Evolutionary conservation across 129 eudicot genomes (phyloP).

Genomic region (Calendula officinalis): DNA sequence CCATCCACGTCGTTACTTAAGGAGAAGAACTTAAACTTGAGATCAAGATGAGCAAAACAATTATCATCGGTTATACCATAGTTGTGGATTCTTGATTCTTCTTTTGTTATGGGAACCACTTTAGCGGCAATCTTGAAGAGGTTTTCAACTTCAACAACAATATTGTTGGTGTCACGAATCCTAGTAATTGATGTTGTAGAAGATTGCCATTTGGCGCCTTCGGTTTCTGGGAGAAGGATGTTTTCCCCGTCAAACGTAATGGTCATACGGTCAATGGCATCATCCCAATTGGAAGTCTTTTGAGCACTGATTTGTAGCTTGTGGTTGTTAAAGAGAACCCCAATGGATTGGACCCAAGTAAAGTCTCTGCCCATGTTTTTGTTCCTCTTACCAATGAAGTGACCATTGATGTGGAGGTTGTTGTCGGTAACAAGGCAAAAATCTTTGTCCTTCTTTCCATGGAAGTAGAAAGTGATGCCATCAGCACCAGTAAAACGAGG

Average conservation of each 20-base stretch:
- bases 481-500: slow-evolving; percentile 81
- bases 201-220: slow-evolving; percentile 53
- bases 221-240: slow-evolving; percentile 33
- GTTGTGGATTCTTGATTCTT: slow-evolving; percentile 59
- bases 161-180: slow-evolving; percentile 40
- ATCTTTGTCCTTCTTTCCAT: slow-evolving; percentile 64
- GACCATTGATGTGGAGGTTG: slow-evolving; percentile 68
- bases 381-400: slow-evolving; percentile 64
- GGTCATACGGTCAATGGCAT: slow-evolving; percentile 48
- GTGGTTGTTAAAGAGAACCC: slow-evolving; percentile 54
- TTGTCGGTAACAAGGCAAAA: slow-evolving; percentile 69
- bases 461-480: slow-evolving; percentile 84
- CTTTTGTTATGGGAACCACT: slow-evolving; percentile 59
- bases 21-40: slow-evolving; percentile 66
- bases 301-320: slow-evolving; percentile 47
- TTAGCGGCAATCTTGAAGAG: slow-evolving; percentile 53
- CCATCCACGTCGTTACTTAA: slow-evolving; percentile 52
- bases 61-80: slow-evolving; percentile 56
- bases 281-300: slow-evolving; percentile 66
- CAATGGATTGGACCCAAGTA: slow-evolving; percentile 86
- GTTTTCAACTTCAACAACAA: slow-evolving; percentile 48
- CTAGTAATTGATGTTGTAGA: slow-evolving; percentile 37
- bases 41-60: slow-evolving; percentile 79
- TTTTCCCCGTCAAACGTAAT: slow-evolving; percentile 38
- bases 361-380: slow-evolving; percentile 69